These are phyloP conservation scores for Pichia pseudocactophila DNA, from an alignment of 805 yeast species.

Conservation along the genomic window DNA sequence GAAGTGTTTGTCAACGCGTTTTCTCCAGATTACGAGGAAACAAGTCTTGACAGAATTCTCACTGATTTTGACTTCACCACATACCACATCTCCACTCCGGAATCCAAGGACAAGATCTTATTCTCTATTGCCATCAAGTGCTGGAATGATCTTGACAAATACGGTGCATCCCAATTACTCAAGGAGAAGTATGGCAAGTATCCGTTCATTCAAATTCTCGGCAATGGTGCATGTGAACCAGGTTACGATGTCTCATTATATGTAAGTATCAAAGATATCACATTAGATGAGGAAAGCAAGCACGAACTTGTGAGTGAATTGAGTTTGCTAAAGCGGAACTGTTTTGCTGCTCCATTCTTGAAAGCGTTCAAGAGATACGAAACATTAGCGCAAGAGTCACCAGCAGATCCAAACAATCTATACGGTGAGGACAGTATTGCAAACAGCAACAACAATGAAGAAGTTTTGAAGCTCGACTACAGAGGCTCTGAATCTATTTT, in stretches of 20 bases:
- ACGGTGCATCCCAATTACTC: constrained; percentile 54
- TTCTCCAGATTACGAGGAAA: constrained; percentile 36
- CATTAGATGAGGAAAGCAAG: constrained; percentile 37
- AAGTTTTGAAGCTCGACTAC: constrained; percentile 65
- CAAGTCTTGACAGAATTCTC: constrained; percentile 71
- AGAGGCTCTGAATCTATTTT: constrained; percentile 91
- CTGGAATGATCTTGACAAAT: constrained; percentile 60
- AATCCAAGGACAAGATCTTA: constrained; percentile 53
- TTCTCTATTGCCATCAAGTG: constrained; percentile 69
- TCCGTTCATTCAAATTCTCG: constrained; percentile 28
- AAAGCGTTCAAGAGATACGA: constrained; percentile 77
- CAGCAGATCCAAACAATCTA: constrained; percentile 32
- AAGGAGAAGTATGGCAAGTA: constrained; percentile 40
- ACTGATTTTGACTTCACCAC: constrained; percentile 96
- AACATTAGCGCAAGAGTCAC: constrained; percentile 40
- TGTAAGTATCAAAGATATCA: constrained; percentile 38
- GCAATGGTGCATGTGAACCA: constrained; percentile 42
- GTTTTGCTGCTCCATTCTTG: constrained; percentile 90
- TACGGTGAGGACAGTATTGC: constrained; percentile 31
- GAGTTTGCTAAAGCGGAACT: constrained; percentile 72
- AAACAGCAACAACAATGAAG: constrained; percentile 36
- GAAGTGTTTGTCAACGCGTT: constrained; percentile 71
- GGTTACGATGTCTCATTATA: constrained; percentile 77
- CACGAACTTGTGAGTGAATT: constrained; percentile 50
- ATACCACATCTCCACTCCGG: constrained; percentile 87